These are phyloP conservation scores for Rosa hybrid DNA, from an alignment of 331 rosid genomes.

Conservation along the genomic window DNA sequence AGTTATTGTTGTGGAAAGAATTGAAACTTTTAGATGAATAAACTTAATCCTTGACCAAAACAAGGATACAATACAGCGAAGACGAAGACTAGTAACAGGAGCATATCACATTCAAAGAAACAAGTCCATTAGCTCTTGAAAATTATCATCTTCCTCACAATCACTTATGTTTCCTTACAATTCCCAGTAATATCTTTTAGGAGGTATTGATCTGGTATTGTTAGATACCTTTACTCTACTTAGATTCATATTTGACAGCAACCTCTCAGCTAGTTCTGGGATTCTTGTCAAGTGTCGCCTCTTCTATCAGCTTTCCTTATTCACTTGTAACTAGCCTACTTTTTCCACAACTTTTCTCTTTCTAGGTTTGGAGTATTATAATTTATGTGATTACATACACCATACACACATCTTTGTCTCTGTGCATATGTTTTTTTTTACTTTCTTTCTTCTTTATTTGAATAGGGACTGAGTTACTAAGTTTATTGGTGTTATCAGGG, in stretches of 20 bases:
- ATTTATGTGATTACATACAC: not conserved
- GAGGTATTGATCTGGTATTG: not conserved
- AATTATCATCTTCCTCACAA: not conserved
- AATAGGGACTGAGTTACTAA: not conserved
- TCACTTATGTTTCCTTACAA: not conserved
- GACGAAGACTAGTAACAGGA: too few species aligned
- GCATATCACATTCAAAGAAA: too few species aligned
- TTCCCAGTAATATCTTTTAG: too few species aligned
- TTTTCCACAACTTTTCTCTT: not conserved
- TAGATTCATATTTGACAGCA: not conserved
- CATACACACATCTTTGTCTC: not conserved
- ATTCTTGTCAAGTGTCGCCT: not conserved
- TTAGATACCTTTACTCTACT: too few species aligned
- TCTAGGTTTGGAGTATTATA: not conserved
- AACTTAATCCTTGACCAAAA: not conserved
- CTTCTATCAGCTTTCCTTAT: not conserved
- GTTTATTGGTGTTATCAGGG: conserved; percentile 2
- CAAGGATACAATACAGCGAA: not conserved
- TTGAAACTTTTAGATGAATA: not conserved
- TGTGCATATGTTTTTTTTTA: not conserved
- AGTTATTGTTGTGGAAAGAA: not conserved
- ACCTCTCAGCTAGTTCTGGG: not conserved
- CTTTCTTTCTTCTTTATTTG: not conserved
- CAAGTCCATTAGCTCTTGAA: not conserved
- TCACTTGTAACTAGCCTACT: not conserved